Percentiles rank a stretch among this genome's conserved stretches.
These are phyloP conservation scores for Theobroma cacao DNA, from an alignment of 345 rosid species.

Conservation along the genomic window DNA sequence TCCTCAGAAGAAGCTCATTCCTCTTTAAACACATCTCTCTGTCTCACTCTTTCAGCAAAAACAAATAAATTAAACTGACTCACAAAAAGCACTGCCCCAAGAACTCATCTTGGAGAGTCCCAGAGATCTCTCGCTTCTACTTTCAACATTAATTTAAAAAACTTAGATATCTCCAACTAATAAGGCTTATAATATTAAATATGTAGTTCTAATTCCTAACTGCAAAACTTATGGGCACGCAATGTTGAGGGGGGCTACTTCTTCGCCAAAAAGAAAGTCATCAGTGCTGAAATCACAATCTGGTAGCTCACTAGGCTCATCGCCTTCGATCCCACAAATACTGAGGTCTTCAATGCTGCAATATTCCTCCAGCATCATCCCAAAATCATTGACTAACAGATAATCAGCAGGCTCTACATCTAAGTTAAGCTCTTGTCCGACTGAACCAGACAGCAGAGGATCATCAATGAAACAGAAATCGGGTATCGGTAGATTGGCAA, in stretches of 20 bases:
- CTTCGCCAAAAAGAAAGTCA: neutral
- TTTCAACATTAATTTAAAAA: neutral
- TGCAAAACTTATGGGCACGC: conserved; percentile 87
- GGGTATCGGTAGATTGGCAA: conserved; percentile 41
- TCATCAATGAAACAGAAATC: conserved; percentile 47
- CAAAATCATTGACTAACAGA: conserved; percentile 49
- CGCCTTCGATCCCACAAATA: conserved; percentile 42
- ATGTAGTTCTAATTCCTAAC: conserved; percentile 35
- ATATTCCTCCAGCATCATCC: conserved; percentile 42
- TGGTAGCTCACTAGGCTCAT: conserved; percentile 60
- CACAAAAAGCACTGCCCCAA: conserved; percentile 25
- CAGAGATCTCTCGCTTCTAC: conserved; percentile 6
- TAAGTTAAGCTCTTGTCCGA: conserved; percentile 39
- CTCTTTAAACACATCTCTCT: neutral
- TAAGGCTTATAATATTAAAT: neutral
- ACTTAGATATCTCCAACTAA: neutral
- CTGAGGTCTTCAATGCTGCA: conserved; percentile 54
- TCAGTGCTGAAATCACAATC: conserved; percentile 49
- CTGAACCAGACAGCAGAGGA: conserved; percentile 26
- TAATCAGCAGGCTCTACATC: conserved; percentile 39
- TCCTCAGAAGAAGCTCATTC: conserved; percentile 11
- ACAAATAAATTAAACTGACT: conserved; percentile 13
- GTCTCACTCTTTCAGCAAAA: conserved; percentile 9
- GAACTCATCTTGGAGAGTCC: conserved; percentile 21
- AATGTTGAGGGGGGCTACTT: conserved; percentile 31